A percentile compares a stretch with the other conserved stretches of the same genome.
These are phyloP conservation scores for Fusarium sp. DNA, from an alignment of 2,329 filamentous ascomycete species.

Conservation along the genomic window DNA sequence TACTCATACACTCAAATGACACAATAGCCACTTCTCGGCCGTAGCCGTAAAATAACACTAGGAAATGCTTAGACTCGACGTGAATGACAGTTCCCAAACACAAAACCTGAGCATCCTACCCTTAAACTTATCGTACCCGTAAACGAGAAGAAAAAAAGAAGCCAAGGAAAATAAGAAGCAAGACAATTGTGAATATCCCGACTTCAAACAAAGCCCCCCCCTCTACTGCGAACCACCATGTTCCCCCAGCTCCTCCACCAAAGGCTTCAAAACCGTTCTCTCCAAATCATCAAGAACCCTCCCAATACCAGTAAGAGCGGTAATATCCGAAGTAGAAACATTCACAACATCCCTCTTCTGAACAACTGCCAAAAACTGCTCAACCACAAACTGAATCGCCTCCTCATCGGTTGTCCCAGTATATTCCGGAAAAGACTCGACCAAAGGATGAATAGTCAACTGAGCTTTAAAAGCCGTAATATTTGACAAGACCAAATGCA, in stretches of 20 bases:
- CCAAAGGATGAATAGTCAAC: not conserved
- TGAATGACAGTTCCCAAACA: not conserved
- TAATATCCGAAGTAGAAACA: not conserved
- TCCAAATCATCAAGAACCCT: not conserved
- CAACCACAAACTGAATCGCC: not conserved
- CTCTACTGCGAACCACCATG: not conserved
- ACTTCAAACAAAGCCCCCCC: not conserved
- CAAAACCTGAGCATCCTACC: not conserved
- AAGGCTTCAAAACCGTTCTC: not conserved
- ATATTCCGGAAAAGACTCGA: not conserved
- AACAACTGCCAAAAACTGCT: not conserved
- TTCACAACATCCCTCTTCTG: not conserved
- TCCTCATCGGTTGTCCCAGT: not conserved
- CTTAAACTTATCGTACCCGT: not conserved
- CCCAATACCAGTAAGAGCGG: not conserved
- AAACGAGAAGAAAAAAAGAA: not conserved
- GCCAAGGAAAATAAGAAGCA: no score
- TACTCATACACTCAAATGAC: not conserved
- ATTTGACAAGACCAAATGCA: not conserved
- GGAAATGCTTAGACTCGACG: not conserved
- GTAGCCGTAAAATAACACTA: not conserved
- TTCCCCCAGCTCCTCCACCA: not conserved
- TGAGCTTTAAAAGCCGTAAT: not conserved
- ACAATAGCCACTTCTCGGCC: not conserved
- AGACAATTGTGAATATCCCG: no score